These are phyloP conservation scores for Phytopythium boreale DNA, from an alignment of 352 stramenopile species.

Conservation along the genomic window DNA sequence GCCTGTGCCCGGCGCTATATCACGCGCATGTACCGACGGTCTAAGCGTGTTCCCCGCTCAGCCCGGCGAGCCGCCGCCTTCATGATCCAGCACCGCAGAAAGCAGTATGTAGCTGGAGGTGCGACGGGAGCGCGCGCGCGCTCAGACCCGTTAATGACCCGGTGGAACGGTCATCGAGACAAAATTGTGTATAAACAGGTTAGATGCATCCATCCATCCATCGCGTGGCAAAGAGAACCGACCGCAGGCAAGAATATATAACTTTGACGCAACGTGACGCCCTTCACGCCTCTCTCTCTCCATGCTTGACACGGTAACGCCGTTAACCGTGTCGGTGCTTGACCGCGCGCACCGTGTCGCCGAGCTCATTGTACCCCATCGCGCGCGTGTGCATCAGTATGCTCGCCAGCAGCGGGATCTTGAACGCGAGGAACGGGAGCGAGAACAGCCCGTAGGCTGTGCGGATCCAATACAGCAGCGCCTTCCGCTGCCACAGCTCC, in stretches of 20 bases:
- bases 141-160: not conserved
- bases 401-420: conserved; percentile 80
- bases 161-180: not conserved
- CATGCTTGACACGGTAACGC: not conserved
- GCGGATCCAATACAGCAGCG: conserved; percentile 86
- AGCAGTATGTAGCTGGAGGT: no score
- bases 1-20: not conserved
- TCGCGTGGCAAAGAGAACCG: conserved; percentile 3
- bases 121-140: not conserved
- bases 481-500: conserved; percentile 72
- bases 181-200: conserved; percentile 7
- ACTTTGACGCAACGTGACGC: conserved; percentile 5
- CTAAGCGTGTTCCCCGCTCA: not conserved
- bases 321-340: conserved; percentile 31
- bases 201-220: not conserved
- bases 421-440: conserved; percentile 87
- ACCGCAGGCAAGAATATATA: conserved; percentile 7
- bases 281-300: conserved; percentile 9
- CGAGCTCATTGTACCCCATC: conserved; percentile 84
- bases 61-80: not conserved
- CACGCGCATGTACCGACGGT: not conserved
- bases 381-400: conserved; percentile 79
- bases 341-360: conserved; percentile 64
- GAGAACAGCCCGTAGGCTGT: conserved; percentile 83
- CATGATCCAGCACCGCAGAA: not conserved